Conservation (phyloP, 805 yeast species). For the Lipomyces yamanashiensis region DNA sequence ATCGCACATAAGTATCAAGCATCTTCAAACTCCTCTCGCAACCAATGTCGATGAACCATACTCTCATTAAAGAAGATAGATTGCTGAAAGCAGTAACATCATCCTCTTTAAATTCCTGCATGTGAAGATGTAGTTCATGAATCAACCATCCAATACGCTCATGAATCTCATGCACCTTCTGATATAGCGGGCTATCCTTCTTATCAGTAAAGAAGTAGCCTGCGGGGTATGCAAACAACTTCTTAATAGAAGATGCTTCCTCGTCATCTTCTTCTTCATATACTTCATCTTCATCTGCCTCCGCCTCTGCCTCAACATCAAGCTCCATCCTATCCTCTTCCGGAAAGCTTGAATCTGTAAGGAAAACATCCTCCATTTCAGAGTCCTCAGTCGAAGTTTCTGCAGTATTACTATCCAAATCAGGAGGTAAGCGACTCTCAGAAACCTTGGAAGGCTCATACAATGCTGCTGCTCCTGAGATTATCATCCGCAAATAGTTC, state of each 20-base stretch:
- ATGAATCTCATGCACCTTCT: slow-evolving; percentile 63
- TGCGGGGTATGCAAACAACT: slow-evolving; percentile 64
- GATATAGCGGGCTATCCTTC: slow-evolving; percentile 50
- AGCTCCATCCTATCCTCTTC: slow-evolving; percentile 41
- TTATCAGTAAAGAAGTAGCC: slow-evolving; percentile 67
- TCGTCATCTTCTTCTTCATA: slow-evolving; percentile 41
- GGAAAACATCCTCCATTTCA: slow-evolving; percentile 28
- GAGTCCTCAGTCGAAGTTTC: slow-evolving; percentile 39
- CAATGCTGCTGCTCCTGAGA: slow-evolving; percentile 72
- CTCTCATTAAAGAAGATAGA: slow-evolving; percentile 64
- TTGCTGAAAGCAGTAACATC: slow-evolving; percentile 67
- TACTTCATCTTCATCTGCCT: slow-evolving; percentile 11
- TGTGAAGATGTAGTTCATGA: slow-evolving; percentile 58
- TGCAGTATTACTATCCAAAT: not conserved
- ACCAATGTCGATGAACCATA: slow-evolving; percentile 84
- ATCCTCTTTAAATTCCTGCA: slow-evolving; percentile 59
- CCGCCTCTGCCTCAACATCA: slow-evolving; percentile 21
- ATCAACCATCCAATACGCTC: slow-evolving; percentile 64
- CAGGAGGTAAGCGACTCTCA: not conserved
- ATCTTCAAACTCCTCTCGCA: slow-evolving; percentile 65
- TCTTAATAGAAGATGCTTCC: slow-evolving; percentile 49
- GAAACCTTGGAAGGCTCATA: slow-evolving; percentile 64
- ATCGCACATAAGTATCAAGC: slow-evolving; percentile 58
- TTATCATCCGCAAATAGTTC: slow-evolving; percentile 59
- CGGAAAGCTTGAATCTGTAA: not conserved